Evolutionary conservation across 2,329 filamentous ascomycete genomes (phyloP), one percentile per base, ranked within the genome.

Genomic region (Sclerotinia trifoliorum): DNA sequence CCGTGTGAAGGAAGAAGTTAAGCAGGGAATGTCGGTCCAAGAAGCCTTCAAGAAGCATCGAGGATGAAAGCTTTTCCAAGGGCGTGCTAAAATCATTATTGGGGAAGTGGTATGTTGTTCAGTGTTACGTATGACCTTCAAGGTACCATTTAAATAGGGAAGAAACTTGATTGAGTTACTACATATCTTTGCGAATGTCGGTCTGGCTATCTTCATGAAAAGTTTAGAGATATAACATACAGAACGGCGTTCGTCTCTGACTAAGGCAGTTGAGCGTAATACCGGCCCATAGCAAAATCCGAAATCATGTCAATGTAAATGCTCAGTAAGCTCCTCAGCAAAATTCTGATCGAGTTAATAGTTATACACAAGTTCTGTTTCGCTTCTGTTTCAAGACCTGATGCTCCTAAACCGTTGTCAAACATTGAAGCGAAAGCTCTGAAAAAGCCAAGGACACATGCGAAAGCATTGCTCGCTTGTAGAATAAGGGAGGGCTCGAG

Each of bases 1-100:
- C 62, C 82, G 82, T 75, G 86, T 88, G n/a, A 88, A 85, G 77
- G 81, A 83, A 58, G 89, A 90, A 72, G 88, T 93, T n/a, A 77
- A 82, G 60, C 79, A 80, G 49, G 90, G 90, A 11, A 81, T 84
- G 74, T 85, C 82, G 26, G 87, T 92, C 24, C 82, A 84, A 66
- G 88, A 91, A 70, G 88, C 89, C 3, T 92, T 93, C 74, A 83
- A 84, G 76, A 83, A 68, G 55, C 74, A 75, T 69, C 70, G 75
- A 66, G 70, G 68, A 56, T 71, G 51, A 70, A 49, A 11, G 21
- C 29, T 2, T 49, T 32, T 62, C 29, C 21, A 26, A 13, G 6
- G 5, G 29, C 29, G n/a, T 39, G 29, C 44, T 21, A 15, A 26
- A 39, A 13, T 21, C 29, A 21, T 19, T 51, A 4, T 62, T 21